Evolutionary conservation across 768 basidiomycete genomes (phyloP).

Genomic region (Trametes sanguinea): DNA sequence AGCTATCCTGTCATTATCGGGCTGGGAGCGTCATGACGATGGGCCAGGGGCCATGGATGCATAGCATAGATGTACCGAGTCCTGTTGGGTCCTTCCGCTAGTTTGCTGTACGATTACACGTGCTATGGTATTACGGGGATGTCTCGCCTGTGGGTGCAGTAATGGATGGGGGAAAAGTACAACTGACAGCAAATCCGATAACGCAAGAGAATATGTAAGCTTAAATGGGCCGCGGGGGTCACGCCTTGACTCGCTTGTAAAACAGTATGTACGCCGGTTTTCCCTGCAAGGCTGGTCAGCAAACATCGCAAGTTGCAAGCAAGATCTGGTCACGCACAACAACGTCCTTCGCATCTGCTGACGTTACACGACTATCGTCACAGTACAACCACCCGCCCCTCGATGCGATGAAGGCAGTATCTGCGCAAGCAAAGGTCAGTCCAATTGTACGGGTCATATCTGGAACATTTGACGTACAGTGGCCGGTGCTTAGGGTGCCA

Average conservation of each 20-base stretch:
- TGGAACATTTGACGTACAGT: constrained; percentile 64
- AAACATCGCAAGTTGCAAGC: background rate
- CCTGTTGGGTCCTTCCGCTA: constrained; percentile 13
- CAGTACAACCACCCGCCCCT: constrained; percentile 90
- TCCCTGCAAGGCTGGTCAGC: constrained; percentile 48
- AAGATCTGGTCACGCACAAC: constrained; percentile 55
- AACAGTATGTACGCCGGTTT: constrained; percentile 79
- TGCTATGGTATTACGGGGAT: constrained; percentile 34
- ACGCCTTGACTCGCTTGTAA: constrained; percentile 41
- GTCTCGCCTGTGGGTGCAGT: constrained; percentile 20
- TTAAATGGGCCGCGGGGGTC: constrained; percentile 16
- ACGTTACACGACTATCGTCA: constrained; percentile 86
- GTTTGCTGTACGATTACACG: constrained; percentile 41
- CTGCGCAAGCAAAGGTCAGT: constrained; percentile 42
- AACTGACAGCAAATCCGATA: constrained; percentile 29
- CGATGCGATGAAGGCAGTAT: constrained; percentile 90
- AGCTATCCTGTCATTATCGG: constrained; percentile 27
- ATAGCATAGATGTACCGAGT: background rate
- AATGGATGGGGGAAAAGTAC: constrained; percentile 20
- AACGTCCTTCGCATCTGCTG: constrained; percentile 75
- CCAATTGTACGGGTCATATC: background rate
- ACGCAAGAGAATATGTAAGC: constrained; percentile 18
- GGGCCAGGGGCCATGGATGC: background rate
- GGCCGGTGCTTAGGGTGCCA: constrained; percentile 91
- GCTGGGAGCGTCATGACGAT: constrained; percentile 21